phyloP scores from a whole-genome alignment of 2,329 filamentous ascomycete genomes.

The Gliomastix tumulicola region DNA sequence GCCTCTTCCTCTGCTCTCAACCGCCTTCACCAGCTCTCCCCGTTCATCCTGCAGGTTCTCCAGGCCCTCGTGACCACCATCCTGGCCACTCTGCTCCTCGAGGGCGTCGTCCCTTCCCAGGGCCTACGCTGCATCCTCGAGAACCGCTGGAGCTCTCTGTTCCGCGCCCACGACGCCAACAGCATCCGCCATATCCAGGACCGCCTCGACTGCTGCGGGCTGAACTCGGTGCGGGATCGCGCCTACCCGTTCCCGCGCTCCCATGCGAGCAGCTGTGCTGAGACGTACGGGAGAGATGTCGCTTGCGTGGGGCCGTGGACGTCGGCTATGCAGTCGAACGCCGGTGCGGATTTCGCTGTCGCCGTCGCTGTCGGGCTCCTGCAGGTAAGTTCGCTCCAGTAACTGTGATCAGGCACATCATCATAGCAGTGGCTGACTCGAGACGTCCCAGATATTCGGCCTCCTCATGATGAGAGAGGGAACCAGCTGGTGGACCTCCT shows the following conservation, averaged over 20 bases:
- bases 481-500: constrained; percentile 19
- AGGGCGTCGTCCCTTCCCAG: constrained; percentile 22
- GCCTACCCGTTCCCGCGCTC: constrained; percentile 51
- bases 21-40: constrained; percentile 14
- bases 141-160: constrained; percentile 49
- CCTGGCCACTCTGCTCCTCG: constrained; percentile 34
- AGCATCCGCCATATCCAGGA: constrained; percentile 58
- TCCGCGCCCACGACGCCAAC: constrained; percentile 35
- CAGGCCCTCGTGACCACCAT: constrained; percentile 34
- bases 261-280: constrained; percentile 29
- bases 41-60: constrained; percentile 28
- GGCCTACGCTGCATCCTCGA: constrained; percentile 45
- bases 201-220: constrained; percentile 58
- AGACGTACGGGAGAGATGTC: constrained; percentile 33
- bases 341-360: constrained; percentile 48
- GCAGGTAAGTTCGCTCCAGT: constrained; percentile 35
- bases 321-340: constrained; percentile 42
- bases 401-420: too few species aligned
- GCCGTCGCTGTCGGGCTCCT: constrained; percentile 45
- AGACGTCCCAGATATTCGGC: constrained; percentile 17
- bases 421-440: neutral
- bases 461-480: constrained; percentile 20
- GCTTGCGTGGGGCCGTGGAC: constrained; percentile 51
- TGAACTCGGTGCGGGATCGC: constrained; percentile 49
- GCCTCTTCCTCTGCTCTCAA: constrained; percentile 8